phyloP scores from a whole-genome alignment of 2,329 filamentous ascomycete species.

The Alternaria brassicae region DNA sequence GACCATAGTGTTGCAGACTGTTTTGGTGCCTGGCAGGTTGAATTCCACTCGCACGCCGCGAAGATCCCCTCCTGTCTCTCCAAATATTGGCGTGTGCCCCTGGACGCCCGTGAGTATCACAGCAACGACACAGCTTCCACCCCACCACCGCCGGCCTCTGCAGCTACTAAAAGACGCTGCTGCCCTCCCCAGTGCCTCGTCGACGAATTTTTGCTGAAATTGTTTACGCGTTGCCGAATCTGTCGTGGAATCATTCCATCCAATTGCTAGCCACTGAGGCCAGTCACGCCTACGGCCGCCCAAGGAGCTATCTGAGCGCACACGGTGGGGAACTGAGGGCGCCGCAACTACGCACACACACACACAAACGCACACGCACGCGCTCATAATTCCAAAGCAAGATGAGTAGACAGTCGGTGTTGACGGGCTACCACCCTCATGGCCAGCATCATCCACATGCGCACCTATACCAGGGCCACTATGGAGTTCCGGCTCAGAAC shows the following conservation, averaged over 20 bases:
- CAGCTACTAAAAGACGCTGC: slow-evolving; percentile 49
- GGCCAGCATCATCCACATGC: slow-evolving; percentile 17
- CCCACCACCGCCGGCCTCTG: slow-evolving; percentile 43
- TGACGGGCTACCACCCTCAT: slow-evolving; percentile 37
- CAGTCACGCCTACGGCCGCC: slow-evolving; percentile 34
- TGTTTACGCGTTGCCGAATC: slow-evolving; percentile 39
- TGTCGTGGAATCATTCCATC: slow-evolving; percentile 44
- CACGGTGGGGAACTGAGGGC: slow-evolving; percentile 16
- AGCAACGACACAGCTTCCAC: slow-evolving; percentile 49
- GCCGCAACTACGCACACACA: slow-evolving; percentile 11
- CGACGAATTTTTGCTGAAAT: slow-evolving; percentile 38
- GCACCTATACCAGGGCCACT: slow-evolving; percentile 30
- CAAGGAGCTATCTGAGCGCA: slow-evolving; percentile 15
- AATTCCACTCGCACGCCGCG: slow-evolving; percentile 43
- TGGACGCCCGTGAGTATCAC: slow-evolving; percentile 46
- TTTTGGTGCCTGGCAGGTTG: slow-evolving; percentile 51
- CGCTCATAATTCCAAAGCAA: background rate
- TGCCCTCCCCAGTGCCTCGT: slow-evolving; percentile 46
- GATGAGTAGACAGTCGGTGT: slow-evolving; percentile 44
- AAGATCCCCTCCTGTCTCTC: slow-evolving; percentile 44
- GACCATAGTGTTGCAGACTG: slow-evolving; percentile 48
- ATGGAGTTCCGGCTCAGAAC: slow-evolving; percentile 31
- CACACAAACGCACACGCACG: slow-evolving; percentile 10
- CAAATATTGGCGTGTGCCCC: slow-evolving; percentile 51
- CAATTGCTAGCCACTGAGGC: slow-evolving; percentile 35